Conservation (phyloP, 257 asterid genomes). For the Ligustrum vulgare region DNA sequence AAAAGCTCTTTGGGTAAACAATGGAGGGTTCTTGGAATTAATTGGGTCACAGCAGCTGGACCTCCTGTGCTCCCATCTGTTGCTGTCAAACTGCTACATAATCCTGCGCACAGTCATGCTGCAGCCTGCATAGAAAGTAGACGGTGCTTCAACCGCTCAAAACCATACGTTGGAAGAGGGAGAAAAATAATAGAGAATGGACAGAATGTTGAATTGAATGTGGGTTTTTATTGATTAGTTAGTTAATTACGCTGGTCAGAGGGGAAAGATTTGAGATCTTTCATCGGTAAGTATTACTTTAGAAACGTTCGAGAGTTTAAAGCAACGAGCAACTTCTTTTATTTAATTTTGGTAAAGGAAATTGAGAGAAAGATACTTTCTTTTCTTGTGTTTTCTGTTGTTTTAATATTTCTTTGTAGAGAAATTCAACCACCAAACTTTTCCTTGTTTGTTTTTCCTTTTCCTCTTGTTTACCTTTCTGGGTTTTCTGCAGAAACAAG, state of each 20-base stretch:
- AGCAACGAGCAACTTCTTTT: conserved; percentile 18
- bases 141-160: conserved; percentile 41
- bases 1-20: too few species aligned
- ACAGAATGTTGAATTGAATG: neutral
- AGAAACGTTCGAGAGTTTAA: conserved; percentile 17
- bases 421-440: conserved; percentile 41
- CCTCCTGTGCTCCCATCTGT: conserved; percentile 34
- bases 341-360: conserved; percentile 16
- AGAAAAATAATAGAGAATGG: conserved; percentile 16
- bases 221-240: conserved; percentile 16
- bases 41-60: conserved; percentile 29
- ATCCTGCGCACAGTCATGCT: conserved; percentile 38
- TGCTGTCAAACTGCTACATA: conserved; percentile 53
- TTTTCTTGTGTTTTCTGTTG: neutral
- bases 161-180: conserved; percentile 19
- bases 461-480: conserved; percentile 18
- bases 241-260: neutral
- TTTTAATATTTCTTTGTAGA: conserved; percentile 34
- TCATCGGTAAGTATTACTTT: conserved; percentile 33
- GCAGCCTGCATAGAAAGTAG: conserved; percentile 45
- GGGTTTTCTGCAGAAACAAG: conserved; percentile 51
- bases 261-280: conserved; percentile 30
- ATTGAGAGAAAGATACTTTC: conserved; percentile 19
- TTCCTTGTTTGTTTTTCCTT: conserved; percentile 15
- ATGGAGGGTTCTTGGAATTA: conserved; percentile 10